Evolutionary conservation across 2,329 filamentous ascomycete species (phyloP).

Genomic region (Ophiocordyceps polyrhachis-furcata): DNA sequence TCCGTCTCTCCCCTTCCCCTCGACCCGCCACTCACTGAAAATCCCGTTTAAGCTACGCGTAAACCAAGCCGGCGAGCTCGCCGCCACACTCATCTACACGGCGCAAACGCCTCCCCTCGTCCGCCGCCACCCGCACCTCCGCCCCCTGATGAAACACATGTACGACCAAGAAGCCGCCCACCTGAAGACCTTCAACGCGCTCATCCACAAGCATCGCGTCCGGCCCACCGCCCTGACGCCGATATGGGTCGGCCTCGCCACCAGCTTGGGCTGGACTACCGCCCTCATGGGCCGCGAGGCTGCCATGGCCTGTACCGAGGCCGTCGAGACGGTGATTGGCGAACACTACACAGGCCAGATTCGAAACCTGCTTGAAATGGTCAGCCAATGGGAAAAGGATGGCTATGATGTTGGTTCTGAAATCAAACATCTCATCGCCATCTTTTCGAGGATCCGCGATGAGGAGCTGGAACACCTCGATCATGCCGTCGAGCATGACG

Average conservation of each 20-base stretch:
- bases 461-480: constrained; percentile 96
- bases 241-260: constrained; percentile 66
- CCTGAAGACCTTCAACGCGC: constrained; percentile 64
- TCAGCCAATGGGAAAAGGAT: constrained; percentile 51
- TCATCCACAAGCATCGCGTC: constrained; percentile 72
- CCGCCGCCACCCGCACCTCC: constrained; percentile 66
- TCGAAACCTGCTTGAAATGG: constrained; percentile 61
- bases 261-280: constrained; percentile 73
- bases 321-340: constrained; percentile 95
- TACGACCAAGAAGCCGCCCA: constrained; percentile 89
- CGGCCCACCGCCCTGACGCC: constrained; percentile 88
- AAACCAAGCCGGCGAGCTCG: constrained; percentile 95
- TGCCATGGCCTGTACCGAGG: constrained; percentile 97
- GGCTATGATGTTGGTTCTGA: constrained; percentile 72
- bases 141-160: constrained; percentile 91
- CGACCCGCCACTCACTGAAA: neutral
- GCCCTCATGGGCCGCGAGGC: constrained; percentile 79
- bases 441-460: constrained; percentile 70
- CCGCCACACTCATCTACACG: constrained; percentile 83
- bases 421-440: constrained; percentile 50
- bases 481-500: constrained; percentile 83
- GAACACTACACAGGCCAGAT: constrained; percentile 93
- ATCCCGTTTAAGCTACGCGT: constrained; percentile 49
- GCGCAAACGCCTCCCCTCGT: constrained; percentile 72
- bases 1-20: constrained; percentile 16